Evolutionary conservation across 1,139 yeast species (phyloP), one percentile per base, ranked within the genome.

Genomic region (Taphrina pruni): DNA sequence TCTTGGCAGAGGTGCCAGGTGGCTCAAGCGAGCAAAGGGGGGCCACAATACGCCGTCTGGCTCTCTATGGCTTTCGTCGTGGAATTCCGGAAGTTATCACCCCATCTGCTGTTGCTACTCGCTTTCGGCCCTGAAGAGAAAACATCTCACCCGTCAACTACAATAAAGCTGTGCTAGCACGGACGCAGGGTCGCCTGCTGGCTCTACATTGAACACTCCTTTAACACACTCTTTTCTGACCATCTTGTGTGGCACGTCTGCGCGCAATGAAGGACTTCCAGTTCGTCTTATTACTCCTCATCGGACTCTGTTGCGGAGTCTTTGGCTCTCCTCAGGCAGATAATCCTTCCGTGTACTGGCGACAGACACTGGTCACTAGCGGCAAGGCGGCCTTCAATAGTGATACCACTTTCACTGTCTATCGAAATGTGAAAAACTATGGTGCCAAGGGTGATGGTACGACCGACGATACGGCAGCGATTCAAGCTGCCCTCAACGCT

Each of bases 381-480:
- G 65, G 65, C 38, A 48, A 36, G 36, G 65, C 65, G 6, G 57
- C 72, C 17, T 70, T 68, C 69, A 70, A 65, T 48, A 46, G 71
- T 8, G 62, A 69, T 41, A 48, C 50, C 35, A 38, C 50, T 8
- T 70, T 51, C 50, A 52, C 57, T 14, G 71, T 70, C 12, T 70
- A 46, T 52, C 66, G 72, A 17, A 70, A 70, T 54, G 72, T 70
- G 50, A 69, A 69, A 50, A 60, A 39, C 38, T 70, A 56, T 39
- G 71, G 71, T 17, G 71, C 71, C n/a, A 57, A 32, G 20, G 71
- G 71, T n/a, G 70, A 70, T 54, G 72, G 72, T 14, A 32, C 64
- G 20, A 67, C 65, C 35, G 71, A 69, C 55, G 72, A 70, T 39
- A 54, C 72, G 8, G 70, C 64, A 36, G 72, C 72, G 12, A 70